These are phyloP conservation scores for Pyracantha coccinea DNA, from an alignment of 331 rosid species.

Conservation along the genomic window DNA sequence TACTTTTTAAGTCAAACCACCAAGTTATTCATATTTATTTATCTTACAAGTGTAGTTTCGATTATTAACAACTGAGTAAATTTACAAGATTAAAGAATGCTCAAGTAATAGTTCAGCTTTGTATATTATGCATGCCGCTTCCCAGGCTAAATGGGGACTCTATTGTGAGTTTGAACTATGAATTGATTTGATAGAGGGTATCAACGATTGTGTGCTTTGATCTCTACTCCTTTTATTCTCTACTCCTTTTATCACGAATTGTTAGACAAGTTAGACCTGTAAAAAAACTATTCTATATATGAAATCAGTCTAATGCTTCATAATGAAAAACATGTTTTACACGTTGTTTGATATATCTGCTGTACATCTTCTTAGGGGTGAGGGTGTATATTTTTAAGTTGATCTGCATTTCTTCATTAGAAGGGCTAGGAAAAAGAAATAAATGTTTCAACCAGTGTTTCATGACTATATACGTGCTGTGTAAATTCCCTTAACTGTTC, in stretches of 20 bases:
- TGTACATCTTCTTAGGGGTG: neutral
- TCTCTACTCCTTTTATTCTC: neutral
- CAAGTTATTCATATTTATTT: neutral
- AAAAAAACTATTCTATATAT: too few relatives aligned
- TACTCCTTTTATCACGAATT: neutral
- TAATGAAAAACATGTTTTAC: too few relatives aligned
- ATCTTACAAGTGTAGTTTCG: too few relatives aligned
- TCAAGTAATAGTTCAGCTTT: neutral
- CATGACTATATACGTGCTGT: neutral
- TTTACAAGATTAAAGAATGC: neutral
- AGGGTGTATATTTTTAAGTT: neutral
- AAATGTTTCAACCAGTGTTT: neutral
- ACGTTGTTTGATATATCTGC: too few relatives aligned
- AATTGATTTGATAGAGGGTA: too few relatives aligned
- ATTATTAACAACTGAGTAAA: neutral
- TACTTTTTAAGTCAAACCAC: neutral
- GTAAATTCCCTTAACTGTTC: neutral
- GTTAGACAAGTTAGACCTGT: neutral
- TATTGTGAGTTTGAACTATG: too few relatives aligned
- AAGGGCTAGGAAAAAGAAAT: neutral
- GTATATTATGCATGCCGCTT: neutral
- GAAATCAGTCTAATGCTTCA: too few relatives aligned
- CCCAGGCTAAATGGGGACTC: too few relatives aligned
- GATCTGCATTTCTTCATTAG: neutral
- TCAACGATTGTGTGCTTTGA: neutral